Conservation (phyloP, 1,284 basidiomycete genomes). For the Leccinum pallidistipes region DNA sequence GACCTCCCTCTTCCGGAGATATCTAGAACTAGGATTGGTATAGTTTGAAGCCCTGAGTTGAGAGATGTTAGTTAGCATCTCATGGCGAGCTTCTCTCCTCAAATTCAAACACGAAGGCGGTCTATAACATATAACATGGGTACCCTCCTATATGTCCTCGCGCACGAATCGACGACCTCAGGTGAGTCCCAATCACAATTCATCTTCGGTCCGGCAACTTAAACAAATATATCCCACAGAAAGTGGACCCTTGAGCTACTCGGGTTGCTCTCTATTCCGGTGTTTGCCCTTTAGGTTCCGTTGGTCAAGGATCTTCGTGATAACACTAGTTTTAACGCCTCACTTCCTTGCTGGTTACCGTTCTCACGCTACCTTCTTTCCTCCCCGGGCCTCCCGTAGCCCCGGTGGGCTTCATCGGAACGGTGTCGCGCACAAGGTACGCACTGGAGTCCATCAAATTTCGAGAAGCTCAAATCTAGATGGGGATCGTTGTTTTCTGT, state of each 20-base stretch:
- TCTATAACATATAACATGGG: neutral
- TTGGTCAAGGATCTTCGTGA: neutral
- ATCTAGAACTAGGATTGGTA: neutral
- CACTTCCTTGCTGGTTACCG: neutral
- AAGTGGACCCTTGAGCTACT: neutral
- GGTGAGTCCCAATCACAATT: neutral
- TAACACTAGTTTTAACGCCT: neutral
- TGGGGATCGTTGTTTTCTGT: neutral
- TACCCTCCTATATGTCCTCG: neutral
- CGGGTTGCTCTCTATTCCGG: neutral
- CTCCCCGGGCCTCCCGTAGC: neutral
- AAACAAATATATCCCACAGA: neutral
- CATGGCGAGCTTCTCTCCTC: neutral
- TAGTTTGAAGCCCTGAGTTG: too few relatives aligned
- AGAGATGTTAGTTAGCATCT: neutral
- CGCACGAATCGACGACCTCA: neutral
- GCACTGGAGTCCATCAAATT: neutral
- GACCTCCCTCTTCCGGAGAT: neutral
- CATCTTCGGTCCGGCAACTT: neutral
- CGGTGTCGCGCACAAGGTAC: neutral
- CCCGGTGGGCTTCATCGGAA: neutral
- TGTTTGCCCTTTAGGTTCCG: neutral
- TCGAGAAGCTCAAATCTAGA: neutral
- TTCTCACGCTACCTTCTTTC: neutral
- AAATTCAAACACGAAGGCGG: neutral